Conservation (phyloP, 2,329 filamentous ascomycete genomes). For the Sarocladium oryzae region DNA sequence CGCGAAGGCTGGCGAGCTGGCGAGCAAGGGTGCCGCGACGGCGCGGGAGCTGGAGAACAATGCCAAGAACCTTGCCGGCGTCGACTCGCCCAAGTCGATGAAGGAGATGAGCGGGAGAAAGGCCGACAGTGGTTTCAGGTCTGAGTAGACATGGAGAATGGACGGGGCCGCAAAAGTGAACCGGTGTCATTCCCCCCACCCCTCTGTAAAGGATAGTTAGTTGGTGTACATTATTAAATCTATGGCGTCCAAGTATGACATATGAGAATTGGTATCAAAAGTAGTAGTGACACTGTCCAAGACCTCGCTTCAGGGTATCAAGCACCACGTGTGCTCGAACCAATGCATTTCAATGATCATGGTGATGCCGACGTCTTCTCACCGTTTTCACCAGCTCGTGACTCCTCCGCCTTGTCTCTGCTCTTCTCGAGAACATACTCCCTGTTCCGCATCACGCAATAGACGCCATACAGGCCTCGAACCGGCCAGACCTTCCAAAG, state of each 20-base stretch:
- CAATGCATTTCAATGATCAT: too few relatives aligned
- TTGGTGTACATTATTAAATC: constrained; percentile 1
- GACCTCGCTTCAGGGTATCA: neutral
- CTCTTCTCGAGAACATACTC: constrained; percentile 39
- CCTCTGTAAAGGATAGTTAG: neutral
- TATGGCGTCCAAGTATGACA: neutral
- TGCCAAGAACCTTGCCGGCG: constrained; percentile 9
- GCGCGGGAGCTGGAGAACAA: constrained; percentile 8
- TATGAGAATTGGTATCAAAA: neutral
- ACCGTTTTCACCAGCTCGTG: neutral
- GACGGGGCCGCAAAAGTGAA: too few relatives aligned
- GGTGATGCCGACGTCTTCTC: neutral
- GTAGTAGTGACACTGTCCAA: neutral
- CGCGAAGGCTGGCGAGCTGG: neutral
- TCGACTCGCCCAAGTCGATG: neutral
- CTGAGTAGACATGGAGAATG: constrained; percentile 18
- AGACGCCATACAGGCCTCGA: constrained; percentile 39
- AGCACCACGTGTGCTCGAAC: too few relatives aligned
- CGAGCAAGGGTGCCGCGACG: neutral
- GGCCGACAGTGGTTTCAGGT: constrained; percentile 22
- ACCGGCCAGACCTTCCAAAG: constrained; percentile 34
- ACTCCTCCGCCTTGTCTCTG: neutral
- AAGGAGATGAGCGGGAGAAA: constrained; percentile 25
- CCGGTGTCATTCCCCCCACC: too few relatives aligned
- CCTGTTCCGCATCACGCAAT: constrained; percentile 35